Percentiles rank a stretch among this genome's conserved stretches.
Conservation (phyloP, 495 filamentous ascomycete genomes). For the Apodospora peruviana region DNA sequence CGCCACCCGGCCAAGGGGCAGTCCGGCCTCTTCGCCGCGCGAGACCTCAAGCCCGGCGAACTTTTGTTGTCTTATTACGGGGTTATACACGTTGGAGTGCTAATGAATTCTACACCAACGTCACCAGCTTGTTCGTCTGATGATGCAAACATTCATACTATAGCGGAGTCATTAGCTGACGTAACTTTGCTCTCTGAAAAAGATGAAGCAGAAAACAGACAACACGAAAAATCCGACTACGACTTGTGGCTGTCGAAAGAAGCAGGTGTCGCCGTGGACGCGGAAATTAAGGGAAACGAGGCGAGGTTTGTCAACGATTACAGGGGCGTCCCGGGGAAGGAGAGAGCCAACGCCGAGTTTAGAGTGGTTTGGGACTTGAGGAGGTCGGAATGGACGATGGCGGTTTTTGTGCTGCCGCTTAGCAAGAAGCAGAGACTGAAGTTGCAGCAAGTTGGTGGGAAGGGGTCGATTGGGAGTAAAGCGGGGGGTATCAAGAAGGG, state of each 20-base stretch:
- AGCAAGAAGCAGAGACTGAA: conserved; percentile 46
- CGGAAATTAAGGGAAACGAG: conserved; percentile 57
- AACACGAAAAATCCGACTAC: conserved; percentile 53
- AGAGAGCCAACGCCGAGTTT: conserved; percentile 57
- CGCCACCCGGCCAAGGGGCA: conserved; percentile 58
- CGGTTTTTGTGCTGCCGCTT: conserved; percentile 54
- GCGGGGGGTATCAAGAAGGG: conserved; percentile 22
- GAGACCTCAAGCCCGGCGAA: conserved; percentile 47
- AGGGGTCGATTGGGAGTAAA: conserved; percentile 37
- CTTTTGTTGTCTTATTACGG: conserved; percentile 66
- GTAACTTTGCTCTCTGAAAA: neutral
- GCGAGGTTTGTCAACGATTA: conserved; percentile 72
- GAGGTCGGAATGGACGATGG: conserved; percentile 48
- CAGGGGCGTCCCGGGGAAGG: conserved; percentile 46
- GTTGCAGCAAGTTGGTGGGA: conserved; percentile 37
- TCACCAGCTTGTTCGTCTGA: neutral
- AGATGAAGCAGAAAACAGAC: conserved; percentile 9
- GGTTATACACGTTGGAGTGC: conserved; percentile 42
- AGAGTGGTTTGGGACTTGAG: conserved; percentile 45
- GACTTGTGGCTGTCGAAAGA: conserved; percentile 60
- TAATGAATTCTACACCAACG: neutral
- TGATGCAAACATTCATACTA: neutral
- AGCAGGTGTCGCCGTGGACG: conserved; percentile 57
- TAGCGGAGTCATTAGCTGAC: neutral
- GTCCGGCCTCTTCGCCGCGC: conserved; percentile 58